Base-by-base conservation (phyloP, 2,329 filamentous ascomycete genomes). In the Bertia moriformis region DNA sequence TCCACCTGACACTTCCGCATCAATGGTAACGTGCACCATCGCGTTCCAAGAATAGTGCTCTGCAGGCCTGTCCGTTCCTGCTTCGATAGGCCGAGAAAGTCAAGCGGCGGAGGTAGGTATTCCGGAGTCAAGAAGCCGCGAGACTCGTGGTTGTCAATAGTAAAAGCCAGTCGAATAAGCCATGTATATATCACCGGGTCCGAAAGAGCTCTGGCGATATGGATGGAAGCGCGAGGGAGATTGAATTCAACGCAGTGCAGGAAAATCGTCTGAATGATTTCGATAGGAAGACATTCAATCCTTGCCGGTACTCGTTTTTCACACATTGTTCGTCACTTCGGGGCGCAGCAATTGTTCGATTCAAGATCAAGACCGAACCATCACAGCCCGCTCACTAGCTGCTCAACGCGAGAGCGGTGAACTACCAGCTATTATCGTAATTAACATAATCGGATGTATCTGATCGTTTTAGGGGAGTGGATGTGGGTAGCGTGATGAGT, bases 141-240 rank as follows among this genome's bases (percentile, higher is more conserved):
- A 15, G 32, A 35, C 10, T 15, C 17, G 7, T 10, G 7, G 15
- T 35, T 35, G 10, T 7, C 10, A 35, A 7, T 35, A 17, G 10
- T 35, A 15, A 35, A 35, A 7, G 32, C 32, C 17, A 35, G 32
- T 7, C 32, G 32, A 10, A 35, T 35, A 18, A 35, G 32, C 32
- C 32, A 35, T 13, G 32, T 35, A 17, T 35, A 35, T 10, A 35
- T 7, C 12, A 35, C 7, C 15, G 32, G 15, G 10, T 17, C 17
- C 7, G 32, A 35, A 14, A 35, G 32, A 14, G 32, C 32, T 15
- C 15, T 10, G 17, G 10, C 7, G 7, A 35, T 7, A 18, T 10
- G 15, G 32, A 35, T 7, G 7, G 32, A 35, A 18, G 32, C 32
- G 12, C 32, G 32, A 7, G 32, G 32, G 15, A 35, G 32, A 17